These are phyloP conservation scores for Diphasiastrum complanatum DNA, from an alignment of 83 land plant genomes.

Conservation along the genomic window DNA sequence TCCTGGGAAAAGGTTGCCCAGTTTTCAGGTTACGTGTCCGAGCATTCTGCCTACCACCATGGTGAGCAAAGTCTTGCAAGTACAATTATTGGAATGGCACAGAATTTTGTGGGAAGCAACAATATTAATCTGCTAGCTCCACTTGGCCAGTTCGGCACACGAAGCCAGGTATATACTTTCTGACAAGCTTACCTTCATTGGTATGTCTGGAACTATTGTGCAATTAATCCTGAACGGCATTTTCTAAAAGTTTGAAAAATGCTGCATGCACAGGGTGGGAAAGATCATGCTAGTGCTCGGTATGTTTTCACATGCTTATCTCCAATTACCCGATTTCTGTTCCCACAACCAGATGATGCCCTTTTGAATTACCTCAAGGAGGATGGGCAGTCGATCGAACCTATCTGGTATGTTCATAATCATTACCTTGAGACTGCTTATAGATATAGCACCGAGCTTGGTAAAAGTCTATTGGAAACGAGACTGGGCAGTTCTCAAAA, in stretches of 20 bases:
- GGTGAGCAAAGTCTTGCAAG: conserved; percentile 93
- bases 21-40: conserved; percentile 97
- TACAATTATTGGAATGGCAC: conserved; percentile 99
- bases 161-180: conserved; percentile 42
- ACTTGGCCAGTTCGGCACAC: conserved; percentile 89
- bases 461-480: background rate
- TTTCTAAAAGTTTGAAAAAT: background rate
- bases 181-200: background rate
- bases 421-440: background rate
- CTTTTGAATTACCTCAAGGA: conserved; percentile 87
- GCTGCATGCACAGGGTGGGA: conserved; percentile 67
- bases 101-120: conserved; percentile 95
- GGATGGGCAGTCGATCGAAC: conserved; percentile 93
- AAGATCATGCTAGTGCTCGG: conserved; percentile 96
- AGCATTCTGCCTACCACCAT: conserved; percentile 99
- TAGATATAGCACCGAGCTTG: background rate
- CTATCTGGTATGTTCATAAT: conserved; percentile 52
- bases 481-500: background rate
- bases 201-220: background rate
- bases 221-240: background rate
- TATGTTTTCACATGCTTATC: conserved; percentile 72
- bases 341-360: conserved; percentile 80
- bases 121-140: conserved; percentile 87
- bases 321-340: conserved; percentile 64
- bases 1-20: conserved; percentile 63